Evolutionary conservation across 768 basidiomycete species (phyloP), one percentile per base, ranked within the genome.

Genomic region (Lactifluus hygrophoroides): DNA sequence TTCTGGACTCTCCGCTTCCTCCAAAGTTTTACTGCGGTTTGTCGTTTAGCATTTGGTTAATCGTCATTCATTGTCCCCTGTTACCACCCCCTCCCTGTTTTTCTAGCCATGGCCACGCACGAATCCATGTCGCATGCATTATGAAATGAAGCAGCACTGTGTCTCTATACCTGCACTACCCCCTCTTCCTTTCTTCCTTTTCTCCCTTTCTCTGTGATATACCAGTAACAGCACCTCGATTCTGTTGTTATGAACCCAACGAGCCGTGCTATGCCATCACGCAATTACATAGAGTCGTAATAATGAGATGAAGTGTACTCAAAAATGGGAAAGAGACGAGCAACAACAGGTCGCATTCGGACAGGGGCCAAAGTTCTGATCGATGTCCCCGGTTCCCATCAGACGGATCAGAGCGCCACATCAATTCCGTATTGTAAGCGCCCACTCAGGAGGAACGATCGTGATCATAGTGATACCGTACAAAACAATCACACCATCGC

Each of bases 51-150:
- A 14, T 32, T 14, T 43, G 42, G 14, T 43, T 53, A 16, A 43
- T 34, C 23, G 38, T 30, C 55, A 49, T 49, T 56, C 47, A 48
- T 37, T 40, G 37, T 47, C 27, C 38, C 42, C n/a, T 17, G 25
- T 45, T 61, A 57, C 53, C 45, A 62, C 34, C 57, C 43, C 44
- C 52, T 17, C 38, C 60, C 45, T 61, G 61, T 63, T 17, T 57
- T 38, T 34, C 25, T 63, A 43, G 48, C 25, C 32, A 17, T 42
- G 35, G 57, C 53, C 54, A 16, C 59, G 19, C 54, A 44, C 42
- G 43, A 44, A 54, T 44, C 32, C 59, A 60, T 56, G 54, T 49
- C 59, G 49, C 58, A 60, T 40, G 35, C 58, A 60, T 60, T 27
- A 60, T 37, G 54, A 52, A n/a, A 46, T 25, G 51, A 60, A 56